These are phyloP conservation scores for Phymatotrichopsis omnivora DNA, from an alignment of 2,329 filamentous ascomycete genomes.

Conservation along the genomic window DNA sequence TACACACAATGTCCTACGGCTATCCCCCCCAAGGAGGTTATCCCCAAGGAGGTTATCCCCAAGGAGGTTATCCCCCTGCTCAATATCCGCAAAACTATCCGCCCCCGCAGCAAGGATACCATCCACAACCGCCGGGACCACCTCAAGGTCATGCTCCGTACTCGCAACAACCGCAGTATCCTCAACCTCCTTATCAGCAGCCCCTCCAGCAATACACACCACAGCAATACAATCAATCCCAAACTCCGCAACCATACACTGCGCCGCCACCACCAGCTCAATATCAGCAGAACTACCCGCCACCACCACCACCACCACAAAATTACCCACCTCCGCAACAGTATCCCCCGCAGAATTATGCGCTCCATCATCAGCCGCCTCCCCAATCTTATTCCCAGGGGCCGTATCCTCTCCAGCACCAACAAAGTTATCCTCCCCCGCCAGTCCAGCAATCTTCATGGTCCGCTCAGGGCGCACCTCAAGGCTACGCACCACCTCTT, in stretches of 20 bases:
- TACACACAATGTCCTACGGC: no score
- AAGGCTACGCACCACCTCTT: constrained; percentile 35
- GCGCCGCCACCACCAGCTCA: neutral
- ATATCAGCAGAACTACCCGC: constrained; percentile 11
- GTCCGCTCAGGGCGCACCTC: constrained; percentile 31
- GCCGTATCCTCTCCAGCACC: no score
- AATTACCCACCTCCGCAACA: constrained; percentile 36
- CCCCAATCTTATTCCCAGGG: constrained; percentile 37
- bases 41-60: constrained; percentile 11
- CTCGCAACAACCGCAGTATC: neutral
- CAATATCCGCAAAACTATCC: constrained; percentile 13
- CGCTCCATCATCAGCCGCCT: constrained; percentile 34
- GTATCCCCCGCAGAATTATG: constrained; percentile 31
- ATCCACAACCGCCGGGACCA: constrained; percentile 9
- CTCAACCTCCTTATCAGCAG: neutral
- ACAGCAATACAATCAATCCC: neutral
- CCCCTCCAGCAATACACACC: neutral
- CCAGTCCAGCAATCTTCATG: no score
- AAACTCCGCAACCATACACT: neutral
- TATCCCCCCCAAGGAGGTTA: constrained; percentile 1
- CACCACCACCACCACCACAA: constrained; percentile 30
- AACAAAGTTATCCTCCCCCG: no score
- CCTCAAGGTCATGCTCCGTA: neutral
- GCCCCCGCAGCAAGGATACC: constrained; percentile 14
- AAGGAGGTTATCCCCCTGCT: constrained; percentile 4